Evolutionary conservation across 2,329 filamentous ascomycete genomes (phyloP), one percentile per base, ranked within the genome.

Genomic region (Mariannaea elegans): DNA sequence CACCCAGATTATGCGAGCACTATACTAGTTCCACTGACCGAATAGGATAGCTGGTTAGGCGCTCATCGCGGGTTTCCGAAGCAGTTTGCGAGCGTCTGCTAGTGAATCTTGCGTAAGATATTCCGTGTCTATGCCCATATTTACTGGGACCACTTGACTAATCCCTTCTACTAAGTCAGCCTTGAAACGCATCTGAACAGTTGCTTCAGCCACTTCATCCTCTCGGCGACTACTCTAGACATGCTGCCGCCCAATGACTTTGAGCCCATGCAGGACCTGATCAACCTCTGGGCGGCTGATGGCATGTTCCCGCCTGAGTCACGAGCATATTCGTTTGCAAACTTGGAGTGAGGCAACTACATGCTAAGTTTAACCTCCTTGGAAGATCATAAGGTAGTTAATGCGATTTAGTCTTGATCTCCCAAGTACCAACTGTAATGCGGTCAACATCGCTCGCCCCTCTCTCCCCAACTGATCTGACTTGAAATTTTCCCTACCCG

Each of bases 111-210:
- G 81, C 90, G 94, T 69, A 94, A 97, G 78, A 97, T 98, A 90
- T 97, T 98, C 83, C 91, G 94, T 59, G 94, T 97, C 69, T 98
- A 98, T 73, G 90, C 94, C 44, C 94, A 98, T 78, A 87, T 98
- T 60, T 98, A 98, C 82, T 97, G 96, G 85, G 92, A 93, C 53
- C 94, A 98, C 77, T 98, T 91, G 77, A 80, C 88, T 63, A 90
- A 92, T 65, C 90, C 90, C 7, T 92, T 93, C 78, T 93, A 92
- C 78, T 89, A 93, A 75, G 83, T 94, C 64, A 92, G 90, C 78
- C 81, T 90, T 8, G 88, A 90, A 75, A 90, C 92, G 74, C 89
- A 92, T 68, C 83, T 94, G 60, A 94, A 94, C 81, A 93, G 90
- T 75, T 93, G 90, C 77, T 94, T 94, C 75, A 90, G 90, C 52